These are phyloP conservation scores for Ustanciosporium gigantosporum DNA, from an alignment of 1,284 basidiomycete genomes.

Conservation along the genomic window DNA sequence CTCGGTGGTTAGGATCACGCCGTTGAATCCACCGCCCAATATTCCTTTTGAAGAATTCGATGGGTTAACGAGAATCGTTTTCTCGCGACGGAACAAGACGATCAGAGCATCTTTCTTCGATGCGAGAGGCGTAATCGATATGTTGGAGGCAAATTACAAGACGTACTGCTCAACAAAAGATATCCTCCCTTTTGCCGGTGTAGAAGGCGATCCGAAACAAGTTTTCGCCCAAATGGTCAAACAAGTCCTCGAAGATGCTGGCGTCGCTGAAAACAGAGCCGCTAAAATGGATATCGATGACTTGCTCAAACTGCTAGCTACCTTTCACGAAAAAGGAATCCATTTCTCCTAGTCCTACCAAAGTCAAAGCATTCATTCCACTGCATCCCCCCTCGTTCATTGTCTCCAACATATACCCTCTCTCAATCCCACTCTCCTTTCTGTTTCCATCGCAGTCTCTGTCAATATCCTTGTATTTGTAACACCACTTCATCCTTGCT, in stretches of 20 bases:
- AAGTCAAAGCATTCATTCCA: neutral
- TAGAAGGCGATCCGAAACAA: conserved; percentile 8
- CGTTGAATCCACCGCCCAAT: conserved; percentile 90
- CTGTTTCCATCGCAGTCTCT: too few relatives aligned
- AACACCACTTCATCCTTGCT: neutral
- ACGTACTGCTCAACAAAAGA: conserved; percentile 85
- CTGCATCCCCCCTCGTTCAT: neutral
- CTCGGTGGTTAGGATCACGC: conserved; percentile 86
- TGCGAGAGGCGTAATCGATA: conserved; percentile 89
- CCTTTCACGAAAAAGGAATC: conserved; percentile 80
- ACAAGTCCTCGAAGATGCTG: conserved; percentile 72
- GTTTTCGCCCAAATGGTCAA: conserved; percentile 68
- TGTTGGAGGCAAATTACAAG: conserved; percentile 90
- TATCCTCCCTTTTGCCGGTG: conserved; percentile 32
- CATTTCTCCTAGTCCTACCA: conserved; percentile 71
- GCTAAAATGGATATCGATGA: conserved; percentile 85
- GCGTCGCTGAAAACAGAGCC: conserved; percentile 72
- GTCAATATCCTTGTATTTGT: too few relatives aligned
- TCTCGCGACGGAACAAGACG: conserved; percentile 87
- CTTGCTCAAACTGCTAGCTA: conserved; percentile 73
- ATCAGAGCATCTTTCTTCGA: conserved; percentile 78
- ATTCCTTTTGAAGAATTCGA: conserved; percentile 98
- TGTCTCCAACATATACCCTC: neutral
- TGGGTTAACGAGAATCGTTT: conserved; percentile 86
- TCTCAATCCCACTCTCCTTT: conserved; percentile 5